Evolutionary conservation across 306 rosid genomes (phyloP).

Genomic region (Quercus mongolica): DNA sequence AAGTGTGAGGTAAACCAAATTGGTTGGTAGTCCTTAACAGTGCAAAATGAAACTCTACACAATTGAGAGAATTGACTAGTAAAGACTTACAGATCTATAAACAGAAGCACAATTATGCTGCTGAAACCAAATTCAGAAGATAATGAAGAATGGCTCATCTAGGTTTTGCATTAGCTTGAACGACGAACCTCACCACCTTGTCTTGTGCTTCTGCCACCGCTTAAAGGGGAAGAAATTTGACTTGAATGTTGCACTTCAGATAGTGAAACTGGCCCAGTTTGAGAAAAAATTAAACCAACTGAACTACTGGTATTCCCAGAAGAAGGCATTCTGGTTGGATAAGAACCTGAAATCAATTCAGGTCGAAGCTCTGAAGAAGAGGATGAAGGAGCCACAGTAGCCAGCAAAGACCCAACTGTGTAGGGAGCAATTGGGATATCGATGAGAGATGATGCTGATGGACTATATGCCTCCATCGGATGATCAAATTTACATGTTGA

Average conservation of each 20-base stretch:
- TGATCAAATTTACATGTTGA: conserved; percentile 84
- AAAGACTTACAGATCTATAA: conserved; percentile 25
- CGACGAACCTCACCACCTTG: conserved; percentile 53
- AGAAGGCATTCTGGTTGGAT: conserved; percentile 51
- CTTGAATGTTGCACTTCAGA: conserved; percentile 63
- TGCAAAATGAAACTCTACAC: conserved; percentile 31
- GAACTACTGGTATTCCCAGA: conserved; percentile 57
- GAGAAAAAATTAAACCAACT: conserved; percentile 63
- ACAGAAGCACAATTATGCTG: conserved; percentile 24
- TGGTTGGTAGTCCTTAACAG: conserved; percentile 26
- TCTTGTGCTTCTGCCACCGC: conserved; percentile 55
- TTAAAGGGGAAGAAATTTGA: conserved; percentile 53
- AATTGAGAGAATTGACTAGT: conserved; percentile 39
- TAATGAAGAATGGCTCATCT: conserved; percentile 11
- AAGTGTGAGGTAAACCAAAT: conserved; percentile 23
- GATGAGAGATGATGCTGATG: conserved; percentile 59
- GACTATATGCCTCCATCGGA: conserved; percentile 63
- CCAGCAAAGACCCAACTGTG: conserved; percentile 72
- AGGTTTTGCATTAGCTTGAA: conserved; percentile 20
- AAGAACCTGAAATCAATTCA: conserved; percentile 43
- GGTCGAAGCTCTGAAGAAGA: conserved; percentile 58
- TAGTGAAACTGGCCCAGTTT: conserved; percentile 51
- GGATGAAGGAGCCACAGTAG: conserved; percentile 60
- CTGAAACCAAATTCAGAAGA: conserved; percentile 22
- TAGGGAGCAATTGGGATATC: conserved; percentile 75